Base-by-base conservation (phyloP, 2,329 filamentous ascomycete genomes). In the Didymella pinodella region DNA sequence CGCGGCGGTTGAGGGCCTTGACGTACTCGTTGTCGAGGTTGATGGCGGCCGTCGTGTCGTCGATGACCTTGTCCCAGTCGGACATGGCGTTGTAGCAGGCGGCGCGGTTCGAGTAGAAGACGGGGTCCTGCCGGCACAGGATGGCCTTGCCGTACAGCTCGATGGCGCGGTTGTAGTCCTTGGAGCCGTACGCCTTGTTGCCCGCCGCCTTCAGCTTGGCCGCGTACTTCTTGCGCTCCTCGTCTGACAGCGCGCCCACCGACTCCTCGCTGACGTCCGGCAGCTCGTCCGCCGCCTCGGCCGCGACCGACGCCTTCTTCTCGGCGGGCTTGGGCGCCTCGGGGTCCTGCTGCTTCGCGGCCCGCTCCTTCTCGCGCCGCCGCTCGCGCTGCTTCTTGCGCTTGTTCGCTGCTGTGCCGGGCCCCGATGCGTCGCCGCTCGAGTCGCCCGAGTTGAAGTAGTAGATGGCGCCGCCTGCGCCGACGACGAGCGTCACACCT, bases 61-160 rank as follows among this genome's bases (percentile, higher is more conserved):
- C 94, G 63, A 99, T 90, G 57, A 98, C 95, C 83, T 95, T 94
- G 48, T 96, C 90, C 93, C 94, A 99, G 71, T 97, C 86, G 65
- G 88, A 88, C 75, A 95, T 88, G 66, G 95, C 93, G 77, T 97
- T 98, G 83, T 93, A 96, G 85, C 95, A 99, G 54, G 95, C 95
- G 57, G 95, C 95, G 70, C 95, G 90, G 85, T 99, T 99, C 65
- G 95, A 98, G 85, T 96, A 99, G 85, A 95, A 99, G 77, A 99
- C 93, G 31, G 95, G 93, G 74, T 99, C 95, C 57, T 93, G 90
- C 82, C 95, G 96, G 89, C 95, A 98, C 50, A 98, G 83, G 71
- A 99, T 96, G 49, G 95, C 95, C 82, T 96, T 92, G 67, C 91
- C 91, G 81, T 99, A 99, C 34, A 99, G 88, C 4, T 93, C 90